Percentiles rank a stretch among this genome's conserved stretches.
These are phyloP conservation scores for Novymonas esmeraldas DNA, from an alignment of 208 protist genomes.

Conservation along the genomic window DNA sequence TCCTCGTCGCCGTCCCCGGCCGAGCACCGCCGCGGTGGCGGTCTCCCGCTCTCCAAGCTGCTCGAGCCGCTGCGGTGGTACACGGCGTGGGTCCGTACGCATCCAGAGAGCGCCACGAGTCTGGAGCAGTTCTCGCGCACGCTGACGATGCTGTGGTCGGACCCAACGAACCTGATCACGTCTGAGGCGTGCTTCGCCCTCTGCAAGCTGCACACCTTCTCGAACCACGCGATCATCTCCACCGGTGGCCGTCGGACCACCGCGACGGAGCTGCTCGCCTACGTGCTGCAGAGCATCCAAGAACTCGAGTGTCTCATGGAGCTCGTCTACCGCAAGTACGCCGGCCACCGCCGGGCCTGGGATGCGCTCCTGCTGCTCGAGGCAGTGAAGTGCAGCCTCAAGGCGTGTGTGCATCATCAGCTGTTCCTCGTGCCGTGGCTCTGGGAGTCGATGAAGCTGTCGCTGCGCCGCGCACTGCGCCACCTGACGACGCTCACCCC, in stretches of 20 bases:
- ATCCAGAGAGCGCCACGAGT: conserved; percentile 58
- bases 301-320: conserved; percentile 72
- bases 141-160: conserved; percentile 58
- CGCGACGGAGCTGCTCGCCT: conserved; percentile 40
- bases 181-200: conserved; percentile 67
- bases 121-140: conserved; percentile 75
- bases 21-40: neutral
- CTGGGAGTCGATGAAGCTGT: conserved; percentile 49
- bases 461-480: conserved; percentile 31
- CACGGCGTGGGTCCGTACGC: conserved; percentile 71
- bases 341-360: conserved; percentile 54
- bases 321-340: conserved; percentile 59
- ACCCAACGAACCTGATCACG: conserved; percentile 66
- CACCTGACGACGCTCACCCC: conserved; percentile 20
- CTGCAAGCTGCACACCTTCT: conserved; percentile 60
- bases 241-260: conserved; percentile 38
- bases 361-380: conserved; percentile 64
- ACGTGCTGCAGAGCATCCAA: conserved; percentile 37
- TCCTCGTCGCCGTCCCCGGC: conserved; percentile 2
- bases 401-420: conserved; percentile 61
- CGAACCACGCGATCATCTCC: conserved; percentile 54
- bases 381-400: conserved; percentile 63
- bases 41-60: conserved; percentile 27
- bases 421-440: conserved; percentile 77
- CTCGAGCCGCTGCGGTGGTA: conserved; percentile 53